Evolutionary conservation across 352 stramenopile species (phyloP), one percentile per base, ranked within the genome.

Genomic region (Peronospora tabacina): DNA sequence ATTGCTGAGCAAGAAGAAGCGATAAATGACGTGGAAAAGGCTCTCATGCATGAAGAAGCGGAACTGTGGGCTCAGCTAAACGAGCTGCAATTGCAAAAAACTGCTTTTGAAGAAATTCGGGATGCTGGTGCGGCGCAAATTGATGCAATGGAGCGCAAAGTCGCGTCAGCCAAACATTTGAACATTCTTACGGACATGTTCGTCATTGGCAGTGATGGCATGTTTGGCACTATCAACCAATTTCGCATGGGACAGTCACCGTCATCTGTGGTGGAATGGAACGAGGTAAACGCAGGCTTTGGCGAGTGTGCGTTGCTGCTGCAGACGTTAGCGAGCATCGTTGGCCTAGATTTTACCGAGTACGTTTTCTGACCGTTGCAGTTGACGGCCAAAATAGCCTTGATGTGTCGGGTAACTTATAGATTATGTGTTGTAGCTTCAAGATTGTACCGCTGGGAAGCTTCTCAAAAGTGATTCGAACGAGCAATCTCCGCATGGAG

Each of bases 391-490:
- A 42, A 19, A 11, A 5, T 22, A 39, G 54, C 3, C 7, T 47
- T 4, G 28, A 39, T 20, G 16, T 32, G 19, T 38, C 38, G 13
- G 5, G 34, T 63, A 20, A 49, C 26, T 37, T 11, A 24, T 32
- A 33, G 22, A 10, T 49, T 46, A 8, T 36, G 9, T 41, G 46
- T 62, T 44, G 9, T 36, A 90, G 82, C 54, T 93, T 90, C 52
- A 86, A 89, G 58, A 77, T 96, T 39, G 69, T 96, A 10, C 81
- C 82, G 3, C 58, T 95, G 6, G 87, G 87, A 0, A 95, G 78
- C 52, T 87, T 87, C 16, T 94, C 83, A 26, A 95, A 95, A 48
- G 72, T 95, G 13, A 80, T 90, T 16, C 76, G 83, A 19, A 72
- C 76, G 13, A 88, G 69, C 40, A 84, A 74, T 43, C 49, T 89